These are phyloP conservation scores for Pythium monospermum DNA, from an alignment of 352 stramenopile genomes.

Conservation along the genomic window DNA sequence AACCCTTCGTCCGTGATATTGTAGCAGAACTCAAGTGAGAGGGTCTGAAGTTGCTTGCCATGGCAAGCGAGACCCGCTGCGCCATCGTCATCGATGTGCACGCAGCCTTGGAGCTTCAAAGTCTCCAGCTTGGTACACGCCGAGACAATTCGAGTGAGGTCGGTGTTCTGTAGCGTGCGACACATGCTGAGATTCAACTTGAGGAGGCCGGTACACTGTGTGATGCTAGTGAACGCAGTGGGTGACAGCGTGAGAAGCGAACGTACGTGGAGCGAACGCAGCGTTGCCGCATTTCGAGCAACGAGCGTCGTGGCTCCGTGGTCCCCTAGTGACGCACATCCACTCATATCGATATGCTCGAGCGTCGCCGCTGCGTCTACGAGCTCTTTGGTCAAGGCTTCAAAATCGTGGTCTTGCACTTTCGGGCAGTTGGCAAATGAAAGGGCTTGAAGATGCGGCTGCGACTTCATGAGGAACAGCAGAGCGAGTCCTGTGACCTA, in stretches of 20 bases:
- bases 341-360: slow-evolving; percentile 39
- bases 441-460: slow-evolving; percentile 36
- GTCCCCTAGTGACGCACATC: slow-evolving; percentile 47
- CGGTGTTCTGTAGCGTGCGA: slow-evolving; percentile 46
- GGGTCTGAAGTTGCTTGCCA: slow-evolving; percentile 31
- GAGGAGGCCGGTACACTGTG: slow-evolving; percentile 38
- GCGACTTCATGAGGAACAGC: slow-evolving; percentile 46
- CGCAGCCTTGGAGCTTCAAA: slow-evolving; percentile 57
- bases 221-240: slow-evolving; percentile 56
- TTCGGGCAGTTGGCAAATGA: slow-evolving; percentile 71
- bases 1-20: slow-evolving; percentile 77
- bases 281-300: slow-evolving; percentile 35
- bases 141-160: slow-evolving; percentile 39
- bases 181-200: slow-evolving; percentile 78
- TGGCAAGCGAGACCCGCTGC: slow-evolving; percentile 35
- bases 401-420: slow-evolving; percentile 41
- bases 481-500: slow-evolving; percentile 57
- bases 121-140: slow-evolving; percentile 37
- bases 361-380: not conserved
- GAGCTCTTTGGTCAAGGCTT: not conserved
- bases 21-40: slow-evolving; percentile 88
- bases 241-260: slow-evolving; percentile 51
- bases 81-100: slow-evolving; percentile 60
- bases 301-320: slow-evolving; percentile 41
- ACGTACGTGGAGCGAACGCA: slow-evolving; percentile 55